Evolutionary conservation across 2,329 filamentous ascomycete genomes (phyloP).

Genomic region (Hortaea sp.): DNA sequence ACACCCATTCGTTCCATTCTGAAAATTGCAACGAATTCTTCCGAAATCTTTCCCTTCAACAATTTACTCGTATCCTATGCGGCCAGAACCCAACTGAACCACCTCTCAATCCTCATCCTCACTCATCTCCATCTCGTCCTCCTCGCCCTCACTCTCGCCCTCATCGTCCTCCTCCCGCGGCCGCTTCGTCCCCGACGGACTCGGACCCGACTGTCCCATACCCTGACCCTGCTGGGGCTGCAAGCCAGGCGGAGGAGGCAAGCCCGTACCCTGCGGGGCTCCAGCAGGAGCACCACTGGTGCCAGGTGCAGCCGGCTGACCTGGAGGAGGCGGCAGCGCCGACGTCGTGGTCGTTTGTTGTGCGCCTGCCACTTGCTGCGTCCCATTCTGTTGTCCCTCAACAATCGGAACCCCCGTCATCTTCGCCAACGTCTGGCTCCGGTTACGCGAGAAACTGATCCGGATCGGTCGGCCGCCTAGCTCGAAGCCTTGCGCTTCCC

Average conservation of each 20-base stretch:
- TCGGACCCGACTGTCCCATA: conserved; percentile 38
- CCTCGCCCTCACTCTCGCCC: conserved; percentile 31
- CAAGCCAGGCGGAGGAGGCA: conserved; percentile 16
- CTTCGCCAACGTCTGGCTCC: conserved; percentile 80
- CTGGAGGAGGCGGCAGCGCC: conserved; percentile 12
- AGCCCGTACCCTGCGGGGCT: background rate
- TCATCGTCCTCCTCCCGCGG: conserved; percentile 35
- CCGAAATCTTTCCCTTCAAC: too few relatives aligned
- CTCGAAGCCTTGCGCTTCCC: conserved; percentile 72
- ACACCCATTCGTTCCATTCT: too few relatives aligned
- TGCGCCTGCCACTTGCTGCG: conserved; percentile 6
- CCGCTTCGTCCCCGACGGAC: conserved; percentile 46
- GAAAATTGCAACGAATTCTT: too few relatives aligned
- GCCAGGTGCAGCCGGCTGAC: conserved; percentile 41
- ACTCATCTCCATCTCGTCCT: conserved; percentile 54
- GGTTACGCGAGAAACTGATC: conserved; percentile 83
- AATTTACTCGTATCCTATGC: too few relatives aligned
- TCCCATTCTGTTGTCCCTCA: conserved; percentile 8
- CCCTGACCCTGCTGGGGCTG: conserved; percentile 20
- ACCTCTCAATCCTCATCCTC: conserved; percentile 54
- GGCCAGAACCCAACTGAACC: background rate
- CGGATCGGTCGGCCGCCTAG: conserved; percentile 79
- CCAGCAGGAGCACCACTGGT: background rate
- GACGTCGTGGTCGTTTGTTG: background rate
- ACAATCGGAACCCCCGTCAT: conserved; percentile 68